Evolutionary conservation across 179 eudicot species (phyloP), one percentile per base, ranked within the genome.

Genomic region (Vitellaria paradoxa): DNA sequence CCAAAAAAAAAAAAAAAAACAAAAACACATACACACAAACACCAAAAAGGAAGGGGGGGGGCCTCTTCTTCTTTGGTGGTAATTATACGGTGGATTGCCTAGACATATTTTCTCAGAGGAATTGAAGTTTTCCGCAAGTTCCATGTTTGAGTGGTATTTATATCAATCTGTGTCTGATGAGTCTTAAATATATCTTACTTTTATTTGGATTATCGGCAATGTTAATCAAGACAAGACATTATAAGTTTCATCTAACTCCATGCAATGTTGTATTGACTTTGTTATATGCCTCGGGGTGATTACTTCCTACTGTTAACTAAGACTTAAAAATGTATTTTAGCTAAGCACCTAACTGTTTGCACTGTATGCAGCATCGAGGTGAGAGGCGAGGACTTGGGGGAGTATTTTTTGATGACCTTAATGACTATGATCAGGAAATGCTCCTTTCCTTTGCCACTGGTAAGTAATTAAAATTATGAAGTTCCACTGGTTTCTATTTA

Each of bases 371-470:
- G 99, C 98, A 95, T 80, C 97, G 99, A 65, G 91, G 82, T 40
- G 99, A 95, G 86, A 90, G 97, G 76, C 87, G 99, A 87, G 99
- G 99, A 67, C 97, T 95, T 46, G 99, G 98, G 37, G 99, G 99
- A 76, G 90, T 95, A 80, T 95, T 95, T 76, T 95, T 95, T 81
- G 98, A 95, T 76, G 99, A 95, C 91, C 85, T 95, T 78, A 95
- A 91, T 83, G 89, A 92, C 77, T 85, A 88, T 76, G 98, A 95
- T 80, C 99, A 95, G 81, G 98, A 93, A 80, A 95, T 95, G 99
- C 99, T 95, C 81, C 97, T 95, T 70, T 86, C 96, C 56, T 95
- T 95, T 81, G 88, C 97, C 37, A 90, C 97, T 46, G 99, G 99
- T 95, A 91, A 80, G 68, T 65, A 13, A 37, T 70, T 45, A 4